Percentiles rank a stretch among this genome's conserved stretches.
Conservation (phyloP, 306 rosid genomes). For the Vigna radiata region DNA sequence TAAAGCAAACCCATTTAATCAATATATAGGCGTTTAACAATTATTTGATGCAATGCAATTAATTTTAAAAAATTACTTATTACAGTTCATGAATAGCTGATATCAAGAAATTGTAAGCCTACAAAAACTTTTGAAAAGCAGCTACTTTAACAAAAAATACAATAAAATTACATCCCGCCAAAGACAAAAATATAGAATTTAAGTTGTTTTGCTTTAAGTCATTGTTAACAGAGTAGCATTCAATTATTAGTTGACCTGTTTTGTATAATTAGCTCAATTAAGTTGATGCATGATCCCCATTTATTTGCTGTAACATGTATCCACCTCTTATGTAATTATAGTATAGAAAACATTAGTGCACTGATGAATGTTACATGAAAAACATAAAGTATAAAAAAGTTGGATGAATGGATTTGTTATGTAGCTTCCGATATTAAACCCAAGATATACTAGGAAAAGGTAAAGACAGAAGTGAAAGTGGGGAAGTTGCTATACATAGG, state of each 20-base stretch:
- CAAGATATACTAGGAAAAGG: background rate
- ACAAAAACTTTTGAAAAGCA: background rate
- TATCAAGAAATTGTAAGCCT: background rate
- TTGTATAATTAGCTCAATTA: no score
- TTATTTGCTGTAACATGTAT: slow-evolving; percentile 4
- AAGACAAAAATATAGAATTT: slow-evolving; percentile 7
- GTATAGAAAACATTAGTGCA: background rate
- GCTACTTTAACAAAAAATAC: background rate
- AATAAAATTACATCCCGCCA: background rate
- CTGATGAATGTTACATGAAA: slow-evolving; percentile 7
- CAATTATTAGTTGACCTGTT: background rate
- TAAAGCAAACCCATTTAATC: no score
- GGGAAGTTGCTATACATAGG: background rate
- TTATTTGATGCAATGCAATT: background rate
- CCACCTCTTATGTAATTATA: slow-evolving; percentile 17
- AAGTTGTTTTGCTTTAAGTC: background rate
- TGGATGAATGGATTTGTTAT: background rate
- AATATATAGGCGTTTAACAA: background rate
- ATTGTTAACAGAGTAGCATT: background rate
- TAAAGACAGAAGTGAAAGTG: background rate
- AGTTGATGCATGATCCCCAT: background rate
- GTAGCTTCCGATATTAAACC: slow-evolving; percentile 1
- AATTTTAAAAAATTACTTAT: background rate
- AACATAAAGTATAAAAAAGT: background rate
- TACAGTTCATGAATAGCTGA: background rate